phyloP scores from a whole-genome alignment of 805 yeast genomes.

The Metschnikowia arizonensis region DNA sequence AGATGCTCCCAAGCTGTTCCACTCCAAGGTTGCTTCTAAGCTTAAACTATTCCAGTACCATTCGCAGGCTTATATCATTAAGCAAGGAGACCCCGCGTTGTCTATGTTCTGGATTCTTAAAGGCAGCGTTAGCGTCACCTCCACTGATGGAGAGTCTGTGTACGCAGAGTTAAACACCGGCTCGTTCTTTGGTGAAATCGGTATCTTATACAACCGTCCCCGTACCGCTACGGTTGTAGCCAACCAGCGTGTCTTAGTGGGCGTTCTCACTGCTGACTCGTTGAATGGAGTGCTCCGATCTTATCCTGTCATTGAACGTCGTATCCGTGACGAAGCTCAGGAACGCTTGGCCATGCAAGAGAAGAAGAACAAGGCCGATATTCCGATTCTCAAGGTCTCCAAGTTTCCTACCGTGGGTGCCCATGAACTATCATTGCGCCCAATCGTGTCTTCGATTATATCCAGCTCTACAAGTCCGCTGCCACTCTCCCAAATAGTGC shows the following conservation, averaged over 20 bases:
- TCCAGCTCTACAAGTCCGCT: conserved; percentile 16
- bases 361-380: conserved; percentile 48
- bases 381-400: conserved; percentile 24
- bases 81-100: conserved; percentile 66
- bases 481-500: conserved; percentile 18
- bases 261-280: conserved; percentile 63
- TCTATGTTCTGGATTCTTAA: conserved; percentile 78
- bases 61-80: conserved; percentile 67
- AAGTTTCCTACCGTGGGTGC: conserved; percentile 13
- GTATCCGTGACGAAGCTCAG: conserved; percentile 75
- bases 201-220: conserved; percentile 69
- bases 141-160: conserved; percentile 71
- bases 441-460: conserved; percentile 15
- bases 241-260: conserved; percentile 59
- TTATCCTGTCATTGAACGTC: conserved; percentile 62
- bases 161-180: conserved; percentile 70
- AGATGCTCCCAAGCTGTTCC: conserved; percentile 64
- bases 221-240: conserved; percentile 78
- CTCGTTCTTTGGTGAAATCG: conserved; percentile 75
- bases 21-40: conserved; percentile 53
- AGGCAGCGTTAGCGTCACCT: conserved; percentile 72
- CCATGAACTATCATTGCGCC: conserved; percentile 13
- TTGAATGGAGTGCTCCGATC: conserved; percentile 55
- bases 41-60: conserved; percentile 57
- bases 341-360: conserved; percentile 70